These are phyloP conservation scores for Claviceps fusiformis DNA, from an alignment of 2,329 filamentous ascomycete genomes.

Conservation along the genomic window DNA sequence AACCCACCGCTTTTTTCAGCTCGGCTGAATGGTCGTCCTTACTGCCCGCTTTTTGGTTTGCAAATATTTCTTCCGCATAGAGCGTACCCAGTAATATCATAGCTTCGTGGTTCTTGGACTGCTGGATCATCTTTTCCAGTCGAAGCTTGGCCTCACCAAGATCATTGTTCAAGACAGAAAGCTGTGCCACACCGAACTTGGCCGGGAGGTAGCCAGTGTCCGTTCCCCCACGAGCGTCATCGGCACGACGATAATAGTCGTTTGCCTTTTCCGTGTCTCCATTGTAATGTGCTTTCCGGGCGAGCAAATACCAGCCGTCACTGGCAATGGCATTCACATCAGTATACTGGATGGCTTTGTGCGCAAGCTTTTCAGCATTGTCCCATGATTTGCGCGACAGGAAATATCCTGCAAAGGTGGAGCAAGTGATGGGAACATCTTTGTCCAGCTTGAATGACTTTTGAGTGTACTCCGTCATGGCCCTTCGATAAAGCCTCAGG, in stretches of 20 bases:
- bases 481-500: slow-evolving; percentile 72
- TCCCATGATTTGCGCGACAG: slow-evolving; percentile 65
- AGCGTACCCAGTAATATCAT: slow-evolving; percentile 86
- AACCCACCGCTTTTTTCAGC: slow-evolving; percentile 70
- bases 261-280: slow-evolving; percentile 61
- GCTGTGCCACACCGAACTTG: slow-evolving; percentile 86
- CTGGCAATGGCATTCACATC: slow-evolving; percentile 94
- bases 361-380: slow-evolving; percentile 74
- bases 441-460: slow-evolving; percentile 91
- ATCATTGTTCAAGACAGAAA: slow-evolving; percentile 73
- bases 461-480: slow-evolving; percentile 88
- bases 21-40: slow-evolving; percentile 83
- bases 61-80: slow-evolving; percentile 89
- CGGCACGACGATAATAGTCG: slow-evolving; percentile 80
- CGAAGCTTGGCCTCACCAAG: slow-evolving; percentile 84
- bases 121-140: slow-evolving; percentile 86
- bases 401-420: slow-evolving; percentile 84
- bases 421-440: slow-evolving; percentile 76
- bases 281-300: slow-evolving; percentile 77
- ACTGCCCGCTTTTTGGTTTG: slow-evolving; percentile 52
- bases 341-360: slow-evolving; percentile 88
- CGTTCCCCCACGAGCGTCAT: slow-evolving; percentile 81
- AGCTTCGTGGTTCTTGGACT: slow-evolving; percentile 70
- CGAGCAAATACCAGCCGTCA: slow-evolving; percentile 93
- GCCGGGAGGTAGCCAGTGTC: slow-evolving; percentile 86